Percentiles rank a stretch among this genome's conserved stretches.
phyloP scores from a whole-genome alignment of 106 monocot genomes.

The Agapanthus africanus region DNA sequence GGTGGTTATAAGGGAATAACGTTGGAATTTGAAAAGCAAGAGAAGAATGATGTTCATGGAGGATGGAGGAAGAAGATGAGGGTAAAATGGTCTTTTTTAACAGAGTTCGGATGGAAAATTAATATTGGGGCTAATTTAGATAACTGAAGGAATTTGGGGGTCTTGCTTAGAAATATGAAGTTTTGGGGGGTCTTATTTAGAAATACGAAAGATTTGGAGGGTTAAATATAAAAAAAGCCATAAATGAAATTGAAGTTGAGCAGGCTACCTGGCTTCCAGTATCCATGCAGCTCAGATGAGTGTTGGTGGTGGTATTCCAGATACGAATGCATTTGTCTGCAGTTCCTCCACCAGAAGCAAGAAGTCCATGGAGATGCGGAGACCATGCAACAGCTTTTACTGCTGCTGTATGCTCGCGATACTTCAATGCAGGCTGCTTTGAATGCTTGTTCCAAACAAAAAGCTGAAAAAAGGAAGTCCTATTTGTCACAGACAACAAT shows the following conservation, averaged over 20 bases:
- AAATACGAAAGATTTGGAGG: too few relatives aligned
- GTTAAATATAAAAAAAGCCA: too few relatives aligned
- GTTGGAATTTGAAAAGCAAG: neutral
- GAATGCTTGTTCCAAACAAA: constrained; percentile 97
- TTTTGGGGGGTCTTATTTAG: too few relatives aligned
- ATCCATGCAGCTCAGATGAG: constrained; percentile 72
- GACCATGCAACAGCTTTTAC: constrained; percentile 99
- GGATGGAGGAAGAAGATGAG: too few relatives aligned
- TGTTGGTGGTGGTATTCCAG: constrained; percentile 90
- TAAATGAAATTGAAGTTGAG: too few relatives aligned
- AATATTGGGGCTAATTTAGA: too few relatives aligned
- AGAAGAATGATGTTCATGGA: too few relatives aligned
- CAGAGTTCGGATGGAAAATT: too few relatives aligned
- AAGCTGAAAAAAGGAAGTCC: constrained; percentile 41
- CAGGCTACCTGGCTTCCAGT: constrained; percentile 92
- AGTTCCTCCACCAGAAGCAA: constrained; percentile 98
- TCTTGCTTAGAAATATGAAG: too few relatives aligned
- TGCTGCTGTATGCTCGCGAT: constrained; percentile 94
- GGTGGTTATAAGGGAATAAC: too few relatives aligned
- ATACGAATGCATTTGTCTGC: constrained; percentile 96
- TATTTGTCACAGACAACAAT: neutral
- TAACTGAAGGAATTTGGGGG: too few relatives aligned
- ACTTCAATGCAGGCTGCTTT: constrained; percentile 74
- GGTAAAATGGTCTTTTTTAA: too few relatives aligned
- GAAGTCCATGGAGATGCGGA: constrained; percentile 85